phyloP scores from a whole-genome alignment of 345 rosid species.

The Moringa oleifera region DNA sequence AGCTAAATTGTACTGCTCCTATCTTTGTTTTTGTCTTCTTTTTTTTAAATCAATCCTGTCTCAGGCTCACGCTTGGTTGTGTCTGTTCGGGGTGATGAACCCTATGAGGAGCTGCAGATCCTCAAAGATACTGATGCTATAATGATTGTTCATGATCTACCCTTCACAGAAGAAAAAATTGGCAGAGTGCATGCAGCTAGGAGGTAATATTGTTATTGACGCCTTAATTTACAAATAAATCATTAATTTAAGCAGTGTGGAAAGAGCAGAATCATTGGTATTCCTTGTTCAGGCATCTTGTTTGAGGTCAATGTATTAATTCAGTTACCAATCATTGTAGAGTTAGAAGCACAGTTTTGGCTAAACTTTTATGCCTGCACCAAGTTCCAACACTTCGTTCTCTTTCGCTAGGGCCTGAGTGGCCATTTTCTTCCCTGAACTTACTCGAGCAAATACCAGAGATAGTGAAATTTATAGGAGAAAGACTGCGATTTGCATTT shows the following conservation, averaged over 20 bases:
- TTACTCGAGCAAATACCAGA: neutral
- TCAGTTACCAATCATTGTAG: neutral
- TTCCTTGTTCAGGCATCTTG: neutral
- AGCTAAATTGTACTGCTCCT: neutral
- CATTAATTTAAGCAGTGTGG: neutral
- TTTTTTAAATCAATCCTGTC: slow-evolving; percentile 13
- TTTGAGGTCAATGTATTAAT: neutral
- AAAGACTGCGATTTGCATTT: neutral
- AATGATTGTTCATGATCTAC: slow-evolving; percentile 81
- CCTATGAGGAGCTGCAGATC: slow-evolving; percentile 68
- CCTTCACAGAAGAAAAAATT: slow-evolving; percentile 61
- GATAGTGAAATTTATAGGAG: too few species aligned
- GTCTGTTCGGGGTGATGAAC: slow-evolving; percentile 77
- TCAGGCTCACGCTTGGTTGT: slow-evolving; percentile 90
- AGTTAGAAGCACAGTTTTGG: neutral
- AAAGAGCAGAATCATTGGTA: neutral
- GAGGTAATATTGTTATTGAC: slow-evolving; percentile 43
- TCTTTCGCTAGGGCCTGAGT: too few species aligned
- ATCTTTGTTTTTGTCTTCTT: too few species aligned
- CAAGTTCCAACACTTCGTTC: neutral
- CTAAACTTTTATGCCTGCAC: neutral
- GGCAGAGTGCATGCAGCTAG: slow-evolving; percentile 97
- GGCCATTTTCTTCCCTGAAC: neutral
- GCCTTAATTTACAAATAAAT: neutral
- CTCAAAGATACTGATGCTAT: slow-evolving; percentile 65